These are phyloP conservation scores for Candida parachauliodes DNA, from an alignment of 805 yeast genomes.

Conservation along the genomic window DNA sequence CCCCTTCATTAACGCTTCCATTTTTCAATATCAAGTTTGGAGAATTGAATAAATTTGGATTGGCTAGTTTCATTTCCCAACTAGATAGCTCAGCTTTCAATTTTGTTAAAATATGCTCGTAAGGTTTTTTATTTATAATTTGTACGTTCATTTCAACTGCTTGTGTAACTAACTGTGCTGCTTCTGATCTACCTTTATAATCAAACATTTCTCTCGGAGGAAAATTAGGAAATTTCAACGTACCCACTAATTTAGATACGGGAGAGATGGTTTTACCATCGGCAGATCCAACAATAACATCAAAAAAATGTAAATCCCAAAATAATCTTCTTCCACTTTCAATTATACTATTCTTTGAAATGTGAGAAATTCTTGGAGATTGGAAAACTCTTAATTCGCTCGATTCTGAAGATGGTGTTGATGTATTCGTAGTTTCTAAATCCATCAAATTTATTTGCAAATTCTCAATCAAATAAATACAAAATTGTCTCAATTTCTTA, in stretches of 20 bases:
- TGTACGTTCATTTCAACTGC: slow-evolving; percentile 46
- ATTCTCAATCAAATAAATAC: slow-evolving; percentile 34
- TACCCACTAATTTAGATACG: slow-evolving; percentile 31
- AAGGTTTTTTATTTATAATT: slow-evolving; percentile 38
- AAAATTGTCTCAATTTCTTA: slow-evolving; percentile 37
- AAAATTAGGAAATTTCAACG: slow-evolving; percentile 36
- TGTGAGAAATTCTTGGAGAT: slow-evolving; percentile 14
- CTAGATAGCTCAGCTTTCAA: slow-evolving; percentile 47
- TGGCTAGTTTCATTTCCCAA: slow-evolving; percentile 45
- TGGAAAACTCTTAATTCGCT: slow-evolving; percentile 5
- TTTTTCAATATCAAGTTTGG: slow-evolving; percentile 35
- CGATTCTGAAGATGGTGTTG: slow-evolving; percentile 4
- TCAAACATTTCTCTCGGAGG: slow-evolving; percentile 39
- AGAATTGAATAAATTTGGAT: slow-evolving; percentile 12
- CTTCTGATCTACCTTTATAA: slow-evolving; percentile 23
- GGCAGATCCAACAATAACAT: slow-evolving; percentile 51
- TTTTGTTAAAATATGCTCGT: slow-evolving; percentile 30
- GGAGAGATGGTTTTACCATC: slow-evolving; percentile 34
- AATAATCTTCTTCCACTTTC: slow-evolving; percentile 43
- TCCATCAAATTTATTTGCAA: slow-evolving; percentile 41
- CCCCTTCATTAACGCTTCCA: slow-evolving; percentile 51
- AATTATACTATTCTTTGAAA: slow-evolving; percentile 10
- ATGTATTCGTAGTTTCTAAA: not conserved
- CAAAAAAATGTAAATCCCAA: slow-evolving; percentile 53
- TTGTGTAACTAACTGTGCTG: slow-evolving; percentile 12